phyloP scores from a whole-genome alignment of 1,139 yeast genomes.

The Spathaspora sp. region DNA sequence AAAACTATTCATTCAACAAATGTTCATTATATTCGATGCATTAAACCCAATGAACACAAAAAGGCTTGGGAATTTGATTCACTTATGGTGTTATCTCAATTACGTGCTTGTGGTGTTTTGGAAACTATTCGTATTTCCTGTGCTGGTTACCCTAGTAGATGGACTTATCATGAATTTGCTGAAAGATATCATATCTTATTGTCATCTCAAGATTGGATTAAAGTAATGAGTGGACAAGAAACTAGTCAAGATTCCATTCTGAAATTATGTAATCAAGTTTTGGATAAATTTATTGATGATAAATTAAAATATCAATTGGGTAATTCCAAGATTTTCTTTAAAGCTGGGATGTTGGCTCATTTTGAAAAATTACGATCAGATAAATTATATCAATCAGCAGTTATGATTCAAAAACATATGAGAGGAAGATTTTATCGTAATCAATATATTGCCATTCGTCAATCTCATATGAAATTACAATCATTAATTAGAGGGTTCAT shows the following conservation, averaged over 20 bases:
- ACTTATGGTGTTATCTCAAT: conserved; percentile 89
- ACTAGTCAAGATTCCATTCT: conserved; percentile 60
- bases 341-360: conserved; percentile 93
- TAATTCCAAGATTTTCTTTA: conserved; percentile 88
- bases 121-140: conserved; percentile 96
- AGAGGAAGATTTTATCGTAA: conserved; percentile 66
- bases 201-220: conserved; percentile 68
- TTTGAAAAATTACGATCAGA: conserved; percentile 84
- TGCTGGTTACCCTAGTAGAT: conserved; percentile 96
- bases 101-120: conserved; percentile 97
- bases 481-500: conserved; percentile 61
- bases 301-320: conserved; percentile 78
- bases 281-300: conserved; percentile 62
- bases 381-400: conserved; percentile 75
- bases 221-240: conserved; percentile 51
- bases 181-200: conserved; percentile 83
- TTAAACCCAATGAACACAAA: conserved; percentile 92
- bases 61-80: conserved; percentile 97
- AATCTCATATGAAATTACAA: conserved; percentile 60
- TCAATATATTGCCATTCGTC: conserved; percentile 53
- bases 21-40: conserved; percentile 95
- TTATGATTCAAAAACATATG: conserved; percentile 82
- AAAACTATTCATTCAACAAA: conserved; percentile 88
- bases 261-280: conserved; percentile 65
- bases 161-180: conserved; percentile 94